phyloP scores from a whole-genome alignment of 202 grass and related monocot genomes.

The Hordeum pubiflorum region DNA sequence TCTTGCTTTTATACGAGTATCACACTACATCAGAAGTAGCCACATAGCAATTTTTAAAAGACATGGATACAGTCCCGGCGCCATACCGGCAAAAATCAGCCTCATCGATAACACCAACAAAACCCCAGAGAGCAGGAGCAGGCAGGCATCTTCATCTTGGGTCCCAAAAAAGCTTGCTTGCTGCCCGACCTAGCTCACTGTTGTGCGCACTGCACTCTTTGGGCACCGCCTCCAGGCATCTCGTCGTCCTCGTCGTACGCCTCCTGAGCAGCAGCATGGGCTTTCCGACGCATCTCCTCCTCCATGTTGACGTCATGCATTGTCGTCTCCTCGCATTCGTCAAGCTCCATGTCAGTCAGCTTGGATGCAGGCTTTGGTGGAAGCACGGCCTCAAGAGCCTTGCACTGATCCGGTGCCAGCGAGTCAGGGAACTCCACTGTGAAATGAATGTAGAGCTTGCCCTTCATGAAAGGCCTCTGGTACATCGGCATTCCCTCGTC shows the following conservation, averaged over 20 bases:
- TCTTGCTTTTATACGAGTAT: slow-evolving; percentile 7
- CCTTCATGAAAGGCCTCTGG: slow-evolving; percentile 91
- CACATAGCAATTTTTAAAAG: slow-evolving; percentile 23
- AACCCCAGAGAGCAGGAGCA: background rate
- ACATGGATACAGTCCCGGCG: slow-evolving; percentile 26
- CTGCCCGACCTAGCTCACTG: slow-evolving; percentile 40
- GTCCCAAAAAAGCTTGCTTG: background rate
- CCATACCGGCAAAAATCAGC: slow-evolving; percentile 4
- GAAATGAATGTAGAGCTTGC: slow-evolving; percentile 95
- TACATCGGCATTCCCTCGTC: slow-evolving; percentile 94
- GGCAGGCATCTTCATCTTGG: background rate
- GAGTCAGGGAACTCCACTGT: slow-evolving; percentile 75
- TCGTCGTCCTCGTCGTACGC: slow-evolving; percentile 73
- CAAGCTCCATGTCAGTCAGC: slow-evolving; percentile 82
- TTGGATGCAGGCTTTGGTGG: slow-evolving; percentile 48
- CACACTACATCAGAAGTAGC: slow-evolving; percentile 2
- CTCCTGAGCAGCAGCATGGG: slow-evolving; percentile 60
- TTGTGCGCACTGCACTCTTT: slow-evolving; percentile 86
- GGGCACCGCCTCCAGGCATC: slow-evolving; percentile 40
- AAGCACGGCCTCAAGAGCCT: slow-evolving; percentile 66
- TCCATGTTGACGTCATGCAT: slow-evolving; percentile 78
- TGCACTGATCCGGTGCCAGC: slow-evolving; percentile 54
- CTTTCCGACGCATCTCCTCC: slow-evolving; percentile 80
- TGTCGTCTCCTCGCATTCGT: slow-evolving; percentile 85
- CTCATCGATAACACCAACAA: background rate